A percentile compares a stretch with the other conserved stretches of the same genome.
These are phyloP conservation scores for Nemania serpens DNA, from an alignment of 2,329 filamentous ascomycete genomes.

Conservation along the genomic window DNA sequence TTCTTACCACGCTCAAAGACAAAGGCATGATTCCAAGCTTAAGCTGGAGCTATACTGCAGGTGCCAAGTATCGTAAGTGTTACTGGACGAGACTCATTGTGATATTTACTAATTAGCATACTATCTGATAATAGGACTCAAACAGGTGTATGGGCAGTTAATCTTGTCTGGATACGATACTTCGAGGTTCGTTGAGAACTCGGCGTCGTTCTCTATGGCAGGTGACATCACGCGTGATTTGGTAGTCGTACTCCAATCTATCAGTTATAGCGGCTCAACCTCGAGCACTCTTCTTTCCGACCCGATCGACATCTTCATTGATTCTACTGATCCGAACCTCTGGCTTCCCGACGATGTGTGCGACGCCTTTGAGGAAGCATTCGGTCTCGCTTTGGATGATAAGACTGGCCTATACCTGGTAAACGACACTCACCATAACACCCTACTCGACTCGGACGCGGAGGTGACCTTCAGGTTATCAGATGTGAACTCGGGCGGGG, in stretches of 20 bases:
- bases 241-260: slow-evolving; percentile 46
- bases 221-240: slow-evolving; percentile 44
- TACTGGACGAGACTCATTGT: neutral
- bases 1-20: slow-evolving; percentile 45
- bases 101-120: neutral
- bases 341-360: slow-evolving; percentile 43
- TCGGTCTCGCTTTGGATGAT: slow-evolving; percentile 40
- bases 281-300: slow-evolving; percentile 41
- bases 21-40: slow-evolving; percentile 46
- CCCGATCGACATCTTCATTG: slow-evolving; percentile 44
- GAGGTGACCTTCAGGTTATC: slow-evolving; percentile 43
- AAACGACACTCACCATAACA: slow-evolving; percentile 42
- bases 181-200: slow-evolving; percentile 46
- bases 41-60: slow-evolving; percentile 51
- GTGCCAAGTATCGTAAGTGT: slow-evolving; percentile 45
- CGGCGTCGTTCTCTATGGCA: slow-evolving; percentile 45
- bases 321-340: slow-evolving; percentile 45
- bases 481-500: slow-evolving; percentile 41
- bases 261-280: slow-evolving; percentile 43
- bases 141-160: slow-evolving; percentile 46
- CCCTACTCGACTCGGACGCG: slow-evolving; percentile 39
- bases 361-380: slow-evolving; percentile 43
- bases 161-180: slow-evolving; percentile 49
- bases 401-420: slow-evolving; percentile 42
- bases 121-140: slow-evolving; percentile 37